Evolutionary conservation across 768 basidiomycete genomes (phyloP), one percentile per base, ranked within the genome.

Genomic region (Clitopilus passeckerianus): DNA sequence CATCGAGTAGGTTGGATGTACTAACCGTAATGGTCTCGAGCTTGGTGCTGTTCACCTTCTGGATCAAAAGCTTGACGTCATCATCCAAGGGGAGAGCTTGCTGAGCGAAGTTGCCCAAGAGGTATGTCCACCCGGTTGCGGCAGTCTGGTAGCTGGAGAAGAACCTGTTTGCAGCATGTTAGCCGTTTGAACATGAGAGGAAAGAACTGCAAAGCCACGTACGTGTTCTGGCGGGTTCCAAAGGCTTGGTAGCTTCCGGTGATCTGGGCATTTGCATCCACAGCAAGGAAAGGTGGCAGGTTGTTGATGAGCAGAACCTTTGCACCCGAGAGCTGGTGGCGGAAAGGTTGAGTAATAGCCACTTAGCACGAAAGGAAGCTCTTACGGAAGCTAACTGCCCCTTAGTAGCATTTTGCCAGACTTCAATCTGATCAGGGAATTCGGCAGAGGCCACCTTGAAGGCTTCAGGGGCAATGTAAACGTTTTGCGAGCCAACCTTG

Each of bases 21-120:
- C 77, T 55, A 44, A 83, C 84, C 1, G 74, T 76, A 62, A 86
- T 68, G 3, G 75, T 81, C 35, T 82, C 79, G 18, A 70, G 72
- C 8, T 53, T 34, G 18, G 64, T 74, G 52, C 68, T 72, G 56
- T 77, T 75, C 44, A 74, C 66, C 14, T 77, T 77, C 60, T 77
- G 75, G 33, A 86, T 71, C 0, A 76, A 80, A 54, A 86, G 70
- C 6, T 73, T 72, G 22, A 79, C 83, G 1, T 68, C 71, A 63
- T 86, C 84, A 30, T 66, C 66, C 10, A 84, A 69, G 16, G 86
- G 85, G 22, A 83, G 81, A 14, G 77, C 72, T 58, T 80, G 76
- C 58, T 80, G 78, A 0, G 83, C 85, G 65, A 86, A 86, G 59
- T 84, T 80, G 23, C 80, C 80, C 75, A 83, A 72, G 58, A 71